phyloP scores from a whole-genome alignment of 495 filamentous ascomycete genomes.

The Xylaria scruposa region DNA sequence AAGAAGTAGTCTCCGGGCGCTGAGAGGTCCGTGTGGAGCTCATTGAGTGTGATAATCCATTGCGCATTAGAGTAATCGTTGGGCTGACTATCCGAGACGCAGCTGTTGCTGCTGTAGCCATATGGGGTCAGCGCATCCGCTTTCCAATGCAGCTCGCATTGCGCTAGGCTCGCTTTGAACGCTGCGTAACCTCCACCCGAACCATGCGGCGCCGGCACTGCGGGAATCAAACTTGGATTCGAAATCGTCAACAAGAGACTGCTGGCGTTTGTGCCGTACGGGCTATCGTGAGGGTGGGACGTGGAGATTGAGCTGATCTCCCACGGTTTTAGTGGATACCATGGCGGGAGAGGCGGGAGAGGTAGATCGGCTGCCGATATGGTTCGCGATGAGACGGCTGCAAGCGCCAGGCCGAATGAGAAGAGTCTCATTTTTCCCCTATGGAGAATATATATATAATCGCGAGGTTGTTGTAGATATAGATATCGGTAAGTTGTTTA shows the following conservation, averaged over 20 bases:
- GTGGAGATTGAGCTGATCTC: conserved; percentile 24
- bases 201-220: conserved; percentile 32
- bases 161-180: conserved; percentile 28
- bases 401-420: conserved; percentile 10
- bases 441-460: not conserved
- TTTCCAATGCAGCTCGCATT: conserved; percentile 34
- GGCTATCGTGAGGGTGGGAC: conserved; percentile 25
- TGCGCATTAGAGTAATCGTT: conserved; percentile 9
- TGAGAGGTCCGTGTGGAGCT: conserved; percentile 26
- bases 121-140: conserved; percentile 26
- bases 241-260: conserved; percentile 27
- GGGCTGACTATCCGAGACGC: not conserved
- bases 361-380: conserved; percentile 26
- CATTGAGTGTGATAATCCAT: conserved; percentile 31
- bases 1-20: conserved; percentile 26
- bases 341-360: conserved; percentile 30
- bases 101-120: conserved; percentile 28
- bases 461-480: not conserved
- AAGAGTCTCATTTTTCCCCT: conserved; percentile 15
- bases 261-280: conserved; percentile 31
- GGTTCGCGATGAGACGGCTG: conserved; percentile 20
- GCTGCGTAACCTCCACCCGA: conserved; percentile 35
- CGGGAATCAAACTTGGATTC: conserved; percentile 27
- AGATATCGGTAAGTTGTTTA: not conserved
- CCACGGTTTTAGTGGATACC: conserved; percentile 37